These are phyloP conservation scores for Fusarium compactum DNA, from an alignment of 2,329 filamentous ascomycete species.

Conservation along the genomic window DNA sequence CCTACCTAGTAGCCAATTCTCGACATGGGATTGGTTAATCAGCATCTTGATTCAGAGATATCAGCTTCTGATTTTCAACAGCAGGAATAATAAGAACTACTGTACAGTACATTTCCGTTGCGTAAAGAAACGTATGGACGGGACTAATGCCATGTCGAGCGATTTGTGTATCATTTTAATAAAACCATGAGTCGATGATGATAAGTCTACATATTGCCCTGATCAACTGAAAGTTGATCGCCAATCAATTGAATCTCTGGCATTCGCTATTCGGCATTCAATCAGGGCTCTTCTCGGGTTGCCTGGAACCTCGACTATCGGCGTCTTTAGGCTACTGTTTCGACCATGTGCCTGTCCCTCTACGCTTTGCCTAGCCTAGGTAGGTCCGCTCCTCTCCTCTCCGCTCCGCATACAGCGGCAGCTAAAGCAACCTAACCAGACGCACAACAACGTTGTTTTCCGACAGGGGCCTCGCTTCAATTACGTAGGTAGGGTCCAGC, in stretches of 20 bases:
- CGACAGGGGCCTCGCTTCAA: conserved; percentile 22
- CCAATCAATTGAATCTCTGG: conserved; percentile 13
- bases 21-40: conserved; percentile 35
- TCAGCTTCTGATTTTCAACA: conserved; percentile 35
- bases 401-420: conserved; percentile 40
- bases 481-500: conserved; percentile 42
- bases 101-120: conserved; percentile 4
- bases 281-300: background rate
- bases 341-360: conserved; percentile 25
- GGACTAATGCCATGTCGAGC: conserved; percentile 29
- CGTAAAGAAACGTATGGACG: background rate
- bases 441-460: conserved; percentile 19
- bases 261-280: conserved; percentile 23
- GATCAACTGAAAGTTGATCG: background rate
- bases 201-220: background rate
- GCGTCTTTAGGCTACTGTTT: conserved; percentile 29
- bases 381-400: conserved; percentile 27
- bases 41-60: conserved; percentile 37
- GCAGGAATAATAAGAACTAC: conserved; percentile 18
- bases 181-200: background rate
- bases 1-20: conserved; percentile 5
- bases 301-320: conserved; percentile 8
- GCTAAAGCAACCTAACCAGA: conserved; percentile 20
- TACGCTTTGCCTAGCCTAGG: background rate
- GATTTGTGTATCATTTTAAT: conserved; percentile 4